These are phyloP conservation scores for Neophaeococcomyces mojaviensis DNA, from an alignment of 2,329 filamentous ascomycete species.

Conservation along the genomic window DNA sequence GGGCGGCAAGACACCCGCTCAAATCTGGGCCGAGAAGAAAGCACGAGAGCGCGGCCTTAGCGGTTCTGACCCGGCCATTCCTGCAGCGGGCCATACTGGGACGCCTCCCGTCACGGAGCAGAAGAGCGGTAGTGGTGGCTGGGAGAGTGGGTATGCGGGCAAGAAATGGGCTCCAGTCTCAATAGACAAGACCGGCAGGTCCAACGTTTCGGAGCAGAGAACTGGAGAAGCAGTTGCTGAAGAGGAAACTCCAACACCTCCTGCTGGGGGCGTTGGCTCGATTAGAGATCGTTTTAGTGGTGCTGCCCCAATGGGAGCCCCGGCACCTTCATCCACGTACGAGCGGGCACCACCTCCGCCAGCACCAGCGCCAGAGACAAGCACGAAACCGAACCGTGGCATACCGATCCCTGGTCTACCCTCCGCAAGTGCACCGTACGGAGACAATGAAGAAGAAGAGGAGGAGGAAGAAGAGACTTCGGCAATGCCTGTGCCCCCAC, in stretches of 20 bases:
- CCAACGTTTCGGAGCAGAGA: conserved; percentile 53
- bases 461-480: conserved; percentile 35
- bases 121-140: conserved; percentile 64
- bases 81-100: conserved; percentile 34
- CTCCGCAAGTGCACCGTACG: conserved; percentile 41
- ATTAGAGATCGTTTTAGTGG: conserved; percentile 78
- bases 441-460: conserved; percentile 28
- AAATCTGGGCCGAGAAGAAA: conserved; percentile 97
- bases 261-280: conserved; percentile 60
- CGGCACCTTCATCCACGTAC: conserved; percentile 31
- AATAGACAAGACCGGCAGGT: conserved; percentile 62
- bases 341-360: conserved; percentile 42
- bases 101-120: conserved; percentile 56
- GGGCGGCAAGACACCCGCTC: conserved; percentile 91
- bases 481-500: conserved; percentile 42
- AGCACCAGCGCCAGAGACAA: conserved; percentile 55
- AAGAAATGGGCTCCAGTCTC: conserved; percentile 86
- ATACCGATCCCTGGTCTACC: conserved; percentile 74
- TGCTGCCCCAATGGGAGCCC: conserved; percentile 60
- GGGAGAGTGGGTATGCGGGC: conserved; percentile 86
- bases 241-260: conserved; percentile 47
- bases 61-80: conserved; percentile 45
- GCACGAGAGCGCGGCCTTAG: conserved; percentile 61
- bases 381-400: conserved; percentile 63
- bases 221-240: conserved; percentile 48